phyloP scores from a whole-genome alignment of 1,284 basidiomycete species.

The Leccinum angustisporum region DNA sequence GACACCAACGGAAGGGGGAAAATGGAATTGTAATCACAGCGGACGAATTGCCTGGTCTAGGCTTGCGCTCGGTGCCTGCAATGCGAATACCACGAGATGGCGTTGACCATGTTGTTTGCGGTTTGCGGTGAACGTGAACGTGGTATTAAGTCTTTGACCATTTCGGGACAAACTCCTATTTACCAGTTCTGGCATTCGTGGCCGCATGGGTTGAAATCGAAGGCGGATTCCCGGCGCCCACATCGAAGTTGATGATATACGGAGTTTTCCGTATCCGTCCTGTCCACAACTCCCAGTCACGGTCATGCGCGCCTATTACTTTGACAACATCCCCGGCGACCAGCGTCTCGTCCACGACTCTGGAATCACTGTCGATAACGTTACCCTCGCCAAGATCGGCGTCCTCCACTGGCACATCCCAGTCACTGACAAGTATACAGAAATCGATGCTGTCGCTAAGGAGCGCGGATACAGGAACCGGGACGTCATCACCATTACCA shows the following conservation, averaged over 20 bases:
- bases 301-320: constrained; percentile 81
- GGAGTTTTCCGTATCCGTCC: not conserved
- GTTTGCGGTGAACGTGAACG: not conserved
- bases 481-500: constrained; percentile 73
- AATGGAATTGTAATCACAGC: not conserved
- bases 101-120: not conserved
- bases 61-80: not conserved
- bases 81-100: constrained; percentile 1
- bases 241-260: not conserved
- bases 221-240: no score
- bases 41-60: not conserved
- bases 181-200: no score
- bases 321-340: constrained; percentile 74
- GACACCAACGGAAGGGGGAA: not conserved
- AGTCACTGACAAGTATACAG: constrained; percentile 43
- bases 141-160: not conserved
- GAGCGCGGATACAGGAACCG: constrained; percentile 76
- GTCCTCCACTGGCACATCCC: constrained; percentile 66
- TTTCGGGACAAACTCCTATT: not conserved
- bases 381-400: constrained; percentile 53
- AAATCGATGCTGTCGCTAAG: constrained; percentile 59
- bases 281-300: not conserved
- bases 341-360: constrained; percentile 77
- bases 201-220: no score
- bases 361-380: constrained; percentile 47